These are phyloP conservation scores for Paecilomyces sp. DNA, from an alignment of 2,329 filamentous ascomycete species.

Conservation along the genomic window DNA sequence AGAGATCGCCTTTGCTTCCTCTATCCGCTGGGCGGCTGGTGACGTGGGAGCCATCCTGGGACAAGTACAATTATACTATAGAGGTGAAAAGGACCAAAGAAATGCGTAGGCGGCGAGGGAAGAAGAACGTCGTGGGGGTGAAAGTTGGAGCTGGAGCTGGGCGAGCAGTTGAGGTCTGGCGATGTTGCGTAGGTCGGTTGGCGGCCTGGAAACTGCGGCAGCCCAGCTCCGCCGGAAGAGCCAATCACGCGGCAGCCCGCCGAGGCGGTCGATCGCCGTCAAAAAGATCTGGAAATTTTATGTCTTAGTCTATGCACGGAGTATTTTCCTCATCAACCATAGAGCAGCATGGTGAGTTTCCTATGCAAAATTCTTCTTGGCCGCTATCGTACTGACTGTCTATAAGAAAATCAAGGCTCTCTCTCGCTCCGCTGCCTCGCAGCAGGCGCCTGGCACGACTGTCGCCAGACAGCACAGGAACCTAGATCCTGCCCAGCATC, in stretches of 20 bases:
- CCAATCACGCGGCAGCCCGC: not conserved
- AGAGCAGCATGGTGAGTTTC: slow-evolving; percentile 10
- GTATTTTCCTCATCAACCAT: slow-evolving; percentile 1
- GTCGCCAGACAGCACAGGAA: slow-evolving; percentile 41
- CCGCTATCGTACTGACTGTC: slow-evolving; percentile 1
- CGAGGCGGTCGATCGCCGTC: not conserved
- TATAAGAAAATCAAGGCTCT: slow-evolving; percentile 51
- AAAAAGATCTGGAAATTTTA: not conserved
- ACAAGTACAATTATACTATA: slow-evolving; percentile 2
- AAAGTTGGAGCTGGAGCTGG: not conserved
- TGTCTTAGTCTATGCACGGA: not conserved
- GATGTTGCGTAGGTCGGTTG: not conserved
- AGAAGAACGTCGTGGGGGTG: slow-evolving; percentile 1
- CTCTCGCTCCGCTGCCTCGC: slow-evolving; percentile 38
- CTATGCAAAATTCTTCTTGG: not conserved
- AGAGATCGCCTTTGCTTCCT: slow-evolving; percentile 78
- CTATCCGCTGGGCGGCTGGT: slow-evolving; percentile 60
- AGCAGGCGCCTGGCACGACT: slow-evolving; percentile 41
- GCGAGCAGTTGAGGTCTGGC: not conserved
- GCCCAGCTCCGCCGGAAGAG: not conserved
- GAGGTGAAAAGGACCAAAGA: slow-evolving; percentile 5
- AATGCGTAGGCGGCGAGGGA: not conserved
- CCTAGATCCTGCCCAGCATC: slow-evolving; percentile 78
- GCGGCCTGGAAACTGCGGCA: not conserved
- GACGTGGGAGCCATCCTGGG: slow-evolving; percentile 41